Conservation (phyloP, 306 rosid genomes). For the Potentilla sterilis region DNA sequence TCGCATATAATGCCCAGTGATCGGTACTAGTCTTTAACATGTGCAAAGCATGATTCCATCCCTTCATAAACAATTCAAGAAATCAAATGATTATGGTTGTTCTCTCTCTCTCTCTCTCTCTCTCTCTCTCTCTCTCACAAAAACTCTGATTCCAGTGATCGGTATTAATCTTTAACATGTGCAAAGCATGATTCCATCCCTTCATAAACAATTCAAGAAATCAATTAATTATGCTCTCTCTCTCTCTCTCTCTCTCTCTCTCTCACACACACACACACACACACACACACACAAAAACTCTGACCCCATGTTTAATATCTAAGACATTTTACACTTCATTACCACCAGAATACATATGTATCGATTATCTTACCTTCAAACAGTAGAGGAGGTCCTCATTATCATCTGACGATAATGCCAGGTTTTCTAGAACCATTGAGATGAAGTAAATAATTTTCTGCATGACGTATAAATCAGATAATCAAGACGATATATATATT, state of each 20-base stretch:
- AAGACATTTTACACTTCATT: constrained; percentile 14
- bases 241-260: neutral
- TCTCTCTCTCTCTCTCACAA: constrained; percentile 2
- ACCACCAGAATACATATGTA: neutral
- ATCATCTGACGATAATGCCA: constrained; percentile 80
- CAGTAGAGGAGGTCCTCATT: constrained; percentile 86
- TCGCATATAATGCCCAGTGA: constrained; percentile 88
- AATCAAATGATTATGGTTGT: constrained; percentile 19
- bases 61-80: constrained; percentile 53
- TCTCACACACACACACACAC: too few species aligned
- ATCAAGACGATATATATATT: constrained; percentile 30
- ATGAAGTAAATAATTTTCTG: constrained; percentile 91
- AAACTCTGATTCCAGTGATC: constrained; percentile 84
- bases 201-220: constrained; percentile 41
- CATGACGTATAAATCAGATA: constrained; percentile 35
- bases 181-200: constrained; percentile 87
- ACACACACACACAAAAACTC: neutral
- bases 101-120: constrained; percentile 3
- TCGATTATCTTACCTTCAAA: constrained; percentile 60
- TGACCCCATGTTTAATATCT: constrained; percentile 12
- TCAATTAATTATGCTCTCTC: constrained; percentile 12
- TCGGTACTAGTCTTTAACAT: constrained; percentile 53
- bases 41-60: constrained; percentile 76
- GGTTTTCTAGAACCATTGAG: constrained; percentile 73
- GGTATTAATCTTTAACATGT: constrained; percentile 55